phyloP scores from a whole-genome alignment of 2,329 filamentous ascomycete genomes.

The Clarireedia homoeocarpa region DNA sequence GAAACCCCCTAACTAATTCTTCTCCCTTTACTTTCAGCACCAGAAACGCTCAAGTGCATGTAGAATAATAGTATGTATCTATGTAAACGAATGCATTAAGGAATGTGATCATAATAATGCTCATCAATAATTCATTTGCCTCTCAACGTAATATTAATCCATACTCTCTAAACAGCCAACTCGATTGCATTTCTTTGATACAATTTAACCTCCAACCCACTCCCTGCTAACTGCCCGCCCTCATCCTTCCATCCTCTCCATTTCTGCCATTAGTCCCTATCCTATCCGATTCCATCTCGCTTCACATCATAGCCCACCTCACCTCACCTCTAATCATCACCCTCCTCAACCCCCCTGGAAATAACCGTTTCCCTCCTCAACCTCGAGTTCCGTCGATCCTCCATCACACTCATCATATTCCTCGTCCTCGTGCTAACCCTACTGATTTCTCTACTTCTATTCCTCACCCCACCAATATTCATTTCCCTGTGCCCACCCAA shows the following conservation, averaged over 20 bases:
- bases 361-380: slow-evolving; percentile 5
- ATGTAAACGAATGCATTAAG: too few relatives aligned
- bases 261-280: too few relatives aligned
- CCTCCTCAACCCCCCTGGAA: not conserved
- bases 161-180: not conserved
- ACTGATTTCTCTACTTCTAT: not conserved
- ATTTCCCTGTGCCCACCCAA: slow-evolving; percentile 20
- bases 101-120: too few relatives aligned
- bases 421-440: not conserved
- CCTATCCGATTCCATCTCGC: not conserved
- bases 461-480: slow-evolving; percentile 4
- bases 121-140: too few relatives aligned
- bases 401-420: not conserved
- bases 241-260: too few relatives aligned
- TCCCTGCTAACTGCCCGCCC: too few relatives aligned
- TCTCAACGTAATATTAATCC: not conserved
- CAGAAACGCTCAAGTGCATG: too few relatives aligned
- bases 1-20: too few relatives aligned
- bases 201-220: too few relatives aligned
- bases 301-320: not conserved
- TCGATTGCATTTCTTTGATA: not conserved
- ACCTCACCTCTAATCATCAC: too few relatives aligned
- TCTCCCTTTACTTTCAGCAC: too few relatives aligned
- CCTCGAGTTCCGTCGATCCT: not conserved
- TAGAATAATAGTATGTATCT: too few relatives aligned